A percentile compares a stretch with the other conserved stretches of the same genome.
These are phyloP conservation scores for Mollisia scopiformis DNA, from an alignment of 2,329 filamentous ascomycete genomes.

Conservation along the genomic window DNA sequence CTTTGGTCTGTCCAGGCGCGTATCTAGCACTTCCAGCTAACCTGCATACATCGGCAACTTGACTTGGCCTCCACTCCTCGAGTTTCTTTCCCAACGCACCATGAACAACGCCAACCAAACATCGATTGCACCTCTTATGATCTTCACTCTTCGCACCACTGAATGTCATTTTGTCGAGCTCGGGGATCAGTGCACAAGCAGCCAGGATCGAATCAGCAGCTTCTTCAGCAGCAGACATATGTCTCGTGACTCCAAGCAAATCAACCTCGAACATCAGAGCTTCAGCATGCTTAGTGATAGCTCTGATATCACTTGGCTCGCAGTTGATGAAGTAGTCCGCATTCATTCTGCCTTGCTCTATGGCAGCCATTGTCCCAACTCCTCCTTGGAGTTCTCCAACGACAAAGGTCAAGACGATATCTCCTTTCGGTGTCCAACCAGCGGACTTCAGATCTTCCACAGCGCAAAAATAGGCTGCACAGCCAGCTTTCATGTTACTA, in stretches of 20 bases:
- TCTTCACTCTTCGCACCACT: conserved; percentile 2
- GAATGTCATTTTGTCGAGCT: not conserved
- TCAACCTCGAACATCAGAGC: conserved; percentile 4
- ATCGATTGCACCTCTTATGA: conserved; percentile 4
- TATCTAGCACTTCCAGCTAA: conserved; percentile 2
- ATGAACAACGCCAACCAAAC: not conserved
- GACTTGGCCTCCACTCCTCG: conserved; percentile 5
- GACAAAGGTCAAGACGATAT: conserved; percentile 2
- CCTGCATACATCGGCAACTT: conserved; percentile 2
- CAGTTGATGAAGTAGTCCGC: conserved; percentile 6
- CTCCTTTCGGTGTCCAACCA: conserved; percentile 2
- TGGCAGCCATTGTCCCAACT: conserved; percentile 2
- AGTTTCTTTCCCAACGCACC: conserved; percentile 3
- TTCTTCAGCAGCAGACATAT: conserved; percentile 5
- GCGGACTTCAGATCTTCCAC: not conserved
- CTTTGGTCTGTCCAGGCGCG: not conserved
- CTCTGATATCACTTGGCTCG: conserved; percentile 7
- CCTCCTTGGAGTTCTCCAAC: conserved; percentile 5
- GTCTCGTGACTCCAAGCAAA: conserved; percentile 2
- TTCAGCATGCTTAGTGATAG: conserved; percentile 4
- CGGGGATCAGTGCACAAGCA: not conserved
- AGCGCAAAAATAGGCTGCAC: conserved; percentile 2
- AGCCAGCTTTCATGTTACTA: conserved; percentile 7
- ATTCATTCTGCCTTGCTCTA: conserved; percentile 1
- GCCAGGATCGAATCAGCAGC: conserved; percentile 2